Conservation (phyloP, 305 asterid genomes). For the Solanum chacoense region DNA sequence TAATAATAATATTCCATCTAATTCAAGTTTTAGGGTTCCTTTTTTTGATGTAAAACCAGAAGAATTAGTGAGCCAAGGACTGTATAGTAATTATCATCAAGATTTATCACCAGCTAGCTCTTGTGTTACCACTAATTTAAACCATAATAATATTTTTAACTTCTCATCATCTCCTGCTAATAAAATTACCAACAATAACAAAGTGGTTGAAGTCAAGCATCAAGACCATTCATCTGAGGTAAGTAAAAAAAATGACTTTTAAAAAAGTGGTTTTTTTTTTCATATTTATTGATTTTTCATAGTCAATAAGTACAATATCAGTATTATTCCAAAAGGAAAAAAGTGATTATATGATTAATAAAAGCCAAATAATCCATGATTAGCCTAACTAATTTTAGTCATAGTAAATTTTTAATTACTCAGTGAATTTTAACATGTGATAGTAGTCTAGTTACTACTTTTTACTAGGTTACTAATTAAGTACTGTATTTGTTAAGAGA, state of each 20-base stretch:
- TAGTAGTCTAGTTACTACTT: neutral
- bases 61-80: slow-evolving; percentile 7
- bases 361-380: neutral
- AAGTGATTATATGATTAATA: neutral
- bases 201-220: slow-evolving; percentile 16
- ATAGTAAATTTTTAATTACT: neutral
- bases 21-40: slow-evolving; percentile 16
- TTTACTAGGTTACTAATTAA: neutral
- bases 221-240: slow-evolving; percentile 71
- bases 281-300: slow-evolving; percentile 6
- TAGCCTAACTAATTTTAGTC: neutral
- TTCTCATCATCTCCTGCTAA: slow-evolving; percentile 27
- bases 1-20: neutral
- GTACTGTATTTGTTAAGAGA: neutral
- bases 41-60: slow-evolving; percentile 27
- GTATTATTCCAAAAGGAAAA: neutral
- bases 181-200: neutral
- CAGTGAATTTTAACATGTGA: neutral
- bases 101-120: slow-evolving; percentile 46
- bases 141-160: slow-evolving; percentile 30
- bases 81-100: neutral
- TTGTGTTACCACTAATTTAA: slow-evolving; percentile 32
- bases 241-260: neutral
- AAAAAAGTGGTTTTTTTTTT: neutral
- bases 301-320: neutral